phyloP scores from a whole-genome alignment of 2,329 filamentous ascomycete species.

The Ramularia collo-cygni region DNA sequence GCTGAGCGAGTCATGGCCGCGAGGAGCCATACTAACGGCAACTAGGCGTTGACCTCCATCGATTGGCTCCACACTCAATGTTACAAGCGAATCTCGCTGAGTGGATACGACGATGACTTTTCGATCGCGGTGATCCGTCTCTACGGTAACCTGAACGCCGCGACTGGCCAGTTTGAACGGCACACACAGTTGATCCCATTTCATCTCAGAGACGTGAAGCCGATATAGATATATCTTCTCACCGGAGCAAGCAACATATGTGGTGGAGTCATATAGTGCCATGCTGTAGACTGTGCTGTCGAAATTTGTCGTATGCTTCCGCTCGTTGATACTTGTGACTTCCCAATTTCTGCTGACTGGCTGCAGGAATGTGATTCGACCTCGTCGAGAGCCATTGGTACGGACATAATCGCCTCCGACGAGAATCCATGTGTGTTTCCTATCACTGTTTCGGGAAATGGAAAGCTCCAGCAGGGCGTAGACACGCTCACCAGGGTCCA shows the following conservation, averaged over 20 bases:
- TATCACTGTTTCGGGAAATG: slow-evolving; percentile 33
- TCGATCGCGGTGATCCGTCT: slow-evolving; percentile 15
- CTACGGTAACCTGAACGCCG: slow-evolving; percentile 45
- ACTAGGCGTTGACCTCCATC: slow-evolving; percentile 8
- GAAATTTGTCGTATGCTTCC: slow-evolving; percentile 40
- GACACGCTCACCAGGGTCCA: slow-evolving; percentile 54
- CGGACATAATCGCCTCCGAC: slow-evolving; percentile 45
- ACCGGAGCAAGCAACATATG: slow-evolving; percentile 48
- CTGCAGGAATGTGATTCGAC: slow-evolving; percentile 40
- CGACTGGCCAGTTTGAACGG: slow-evolving; percentile 28
- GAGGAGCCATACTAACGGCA: slow-evolving; percentile 22
- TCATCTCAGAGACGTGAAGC: slow-evolving; percentile 25
- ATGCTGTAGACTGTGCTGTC: slow-evolving; percentile 50
- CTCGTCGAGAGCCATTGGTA: slow-evolving; percentile 27
- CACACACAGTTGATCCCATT: slow-evolving; percentile 26
- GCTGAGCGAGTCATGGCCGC: slow-evolving; percentile 17
- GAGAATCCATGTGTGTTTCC: slow-evolving; percentile 56
- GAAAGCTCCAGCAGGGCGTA: slow-evolving; percentile 58
- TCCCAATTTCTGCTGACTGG: slow-evolving; percentile 33
- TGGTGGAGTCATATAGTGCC: slow-evolving; percentile 47
- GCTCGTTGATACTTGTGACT: slow-evolving; percentile 44
- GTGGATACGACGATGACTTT: slow-evolving; percentile 50
- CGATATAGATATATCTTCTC: slow-evolving; percentile 37
- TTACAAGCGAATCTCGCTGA: slow-evolving; percentile 46
- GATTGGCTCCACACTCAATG: slow-evolving; percentile 34